Conservation (phyloP, 2,329 filamentous ascomycete genomes). For the Phyllosticta paracitricarpa region DNA sequence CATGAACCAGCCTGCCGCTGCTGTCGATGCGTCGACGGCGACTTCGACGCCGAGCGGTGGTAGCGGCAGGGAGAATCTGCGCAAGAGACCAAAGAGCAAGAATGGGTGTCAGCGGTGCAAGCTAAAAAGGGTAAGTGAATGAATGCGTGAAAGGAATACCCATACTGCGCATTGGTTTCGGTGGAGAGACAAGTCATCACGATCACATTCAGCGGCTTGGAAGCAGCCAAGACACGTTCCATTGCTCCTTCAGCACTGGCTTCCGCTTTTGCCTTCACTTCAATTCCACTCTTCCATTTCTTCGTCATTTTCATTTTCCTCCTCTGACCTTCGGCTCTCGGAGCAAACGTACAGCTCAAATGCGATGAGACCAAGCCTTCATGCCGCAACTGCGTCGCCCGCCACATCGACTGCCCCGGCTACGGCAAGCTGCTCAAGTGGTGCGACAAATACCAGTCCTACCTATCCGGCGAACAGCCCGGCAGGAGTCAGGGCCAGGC, state of each 20-base stretch:
- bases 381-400: slow-evolving; percentile 35
- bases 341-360: slow-evolving; percentile 26
- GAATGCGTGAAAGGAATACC: not conserved
- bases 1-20: not conserved
- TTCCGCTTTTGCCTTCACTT: not conserved
- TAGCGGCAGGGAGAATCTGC: not conserved
- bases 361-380: slow-evolving; percentile 35
- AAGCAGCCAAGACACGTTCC: too few species aligned
- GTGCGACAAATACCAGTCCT: slow-evolving; percentile 41
- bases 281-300: not conserved
- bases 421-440: slow-evolving; percentile 39
- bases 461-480: slow-evolving; percentile 19
- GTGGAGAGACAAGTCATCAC: too few species aligned
- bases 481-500: not conserved
- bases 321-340: slow-evolving; percentile 7
- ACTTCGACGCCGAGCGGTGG: not conserved
- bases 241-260: too few species aligned
- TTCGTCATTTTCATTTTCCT: not conserved
- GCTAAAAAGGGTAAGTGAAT: slow-evolving; percentile 14
- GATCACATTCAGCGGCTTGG: too few species aligned
- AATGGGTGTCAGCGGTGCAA: slow-evolving; percentile 21
- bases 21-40: not conserved
- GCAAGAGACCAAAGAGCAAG: slow-evolving; percentile 20
- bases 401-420: slow-evolving; percentile 35
- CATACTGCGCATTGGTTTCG: not conserved